A percentile compares a stretch with the other conserved stretches of the same genome.
phyloP scores from a whole-genome alignment of 2,329 filamentous ascomycete genomes.

The Fonsecaea nubica region DNA sequence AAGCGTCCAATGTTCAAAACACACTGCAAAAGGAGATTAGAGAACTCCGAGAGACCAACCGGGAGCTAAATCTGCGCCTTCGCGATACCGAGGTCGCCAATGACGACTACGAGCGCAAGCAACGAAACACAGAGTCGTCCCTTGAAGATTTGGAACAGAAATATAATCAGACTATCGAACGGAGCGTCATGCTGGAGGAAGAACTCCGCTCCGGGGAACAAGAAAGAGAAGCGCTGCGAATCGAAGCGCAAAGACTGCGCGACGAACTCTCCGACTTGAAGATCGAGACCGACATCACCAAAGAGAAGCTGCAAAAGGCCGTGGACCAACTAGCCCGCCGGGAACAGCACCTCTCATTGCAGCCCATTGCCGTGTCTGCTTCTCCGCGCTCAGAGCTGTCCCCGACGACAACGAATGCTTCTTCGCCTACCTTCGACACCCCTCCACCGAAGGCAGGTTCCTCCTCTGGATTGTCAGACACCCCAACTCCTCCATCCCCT shows the following conservation, averaged over 20 bases:
- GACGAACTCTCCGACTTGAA: constrained; percentile 92
- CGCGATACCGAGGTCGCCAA: constrained; percentile 97
- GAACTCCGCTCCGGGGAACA: constrained; percentile 91
- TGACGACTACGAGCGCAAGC: constrained; percentile 96
- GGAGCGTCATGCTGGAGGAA: constrained; percentile 90
- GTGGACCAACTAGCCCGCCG: constrained; percentile 60
- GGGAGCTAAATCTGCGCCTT: constrained; percentile 79
- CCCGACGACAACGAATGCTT: constrained; percentile 79
- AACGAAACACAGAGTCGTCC: constrained; percentile 92
- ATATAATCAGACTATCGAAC: constrained; percentile 92
- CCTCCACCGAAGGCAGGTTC: constrained; percentile 75
- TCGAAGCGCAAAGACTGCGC: constrained; percentile 85
- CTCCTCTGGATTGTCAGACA: constrained; percentile 66
- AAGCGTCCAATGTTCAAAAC: constrained; percentile 84
- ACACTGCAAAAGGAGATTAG: constrained; percentile 95
- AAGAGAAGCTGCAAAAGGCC: constrained; percentile 86
- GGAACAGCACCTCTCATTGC: constrained; percentile 59
- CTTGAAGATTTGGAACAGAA: constrained; percentile 97
- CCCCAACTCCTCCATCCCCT: constrained; percentile 87
- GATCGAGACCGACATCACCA: constrained; percentile 91
- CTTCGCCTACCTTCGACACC: constrained; percentile 87
- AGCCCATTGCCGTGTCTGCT: constrained; percentile 45
- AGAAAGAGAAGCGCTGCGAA: constrained; percentile 85
- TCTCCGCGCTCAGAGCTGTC: constrained; percentile 69
- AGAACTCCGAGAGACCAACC: constrained; percentile 80